A percentile compares a stretch with the other conserved stretches of the same genome.
Evolutionary conservation across 495 filamentous ascomycete species (phyloP).

Genomic region (Daldinia bambusicola): DNA sequence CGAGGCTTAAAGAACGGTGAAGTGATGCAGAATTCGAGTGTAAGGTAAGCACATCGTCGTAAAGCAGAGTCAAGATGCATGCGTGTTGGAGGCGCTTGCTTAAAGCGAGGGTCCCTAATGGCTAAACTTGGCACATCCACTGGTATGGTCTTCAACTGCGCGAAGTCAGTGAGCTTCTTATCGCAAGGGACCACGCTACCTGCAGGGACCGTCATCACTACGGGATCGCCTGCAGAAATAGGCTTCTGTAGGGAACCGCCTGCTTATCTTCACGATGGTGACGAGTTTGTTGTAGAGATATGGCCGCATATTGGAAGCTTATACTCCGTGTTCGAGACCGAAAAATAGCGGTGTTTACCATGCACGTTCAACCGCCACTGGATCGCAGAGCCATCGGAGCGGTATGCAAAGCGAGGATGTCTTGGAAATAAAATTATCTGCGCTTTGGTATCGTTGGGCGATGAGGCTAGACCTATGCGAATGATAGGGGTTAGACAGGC

Average conservation of each 20-base stretch:
- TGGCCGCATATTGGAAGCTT: conserved; percentile 59
- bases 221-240: conserved; percentile 61
- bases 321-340: conserved; percentile 55
- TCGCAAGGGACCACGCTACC: conserved; percentile 61
- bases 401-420: conserved; percentile 14
- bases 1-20: conserved; percentile 59
- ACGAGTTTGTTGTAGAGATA: conserved; percentile 61
- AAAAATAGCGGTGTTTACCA: conserved; percentile 48
- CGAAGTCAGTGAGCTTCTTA: conserved; percentile 58
- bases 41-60: conserved; percentile 19
- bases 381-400: conserved; percentile 3
- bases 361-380: conserved; percentile 15
- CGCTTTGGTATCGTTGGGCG: conserved; percentile 28
- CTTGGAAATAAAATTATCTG: conserved; percentile 15
- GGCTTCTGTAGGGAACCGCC: conserved; percentile 55
- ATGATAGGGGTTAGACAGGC: conserved; percentile 20
- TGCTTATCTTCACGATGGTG: conserved; percentile 57
- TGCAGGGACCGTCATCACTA: conserved; percentile 58
- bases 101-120: conserved; percentile 45
- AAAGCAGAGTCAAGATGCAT: background rate
- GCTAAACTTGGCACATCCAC: conserved; percentile 39
- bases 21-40: conserved; percentile 35
- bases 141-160: conserved; percentile 60
- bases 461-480: conserved; percentile 22
- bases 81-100: conserved; percentile 12